Evolutionary conservation across 2,329 filamentous ascomycete genomes (phyloP).

Genomic region (Ceratocystis colombiana): DNA sequence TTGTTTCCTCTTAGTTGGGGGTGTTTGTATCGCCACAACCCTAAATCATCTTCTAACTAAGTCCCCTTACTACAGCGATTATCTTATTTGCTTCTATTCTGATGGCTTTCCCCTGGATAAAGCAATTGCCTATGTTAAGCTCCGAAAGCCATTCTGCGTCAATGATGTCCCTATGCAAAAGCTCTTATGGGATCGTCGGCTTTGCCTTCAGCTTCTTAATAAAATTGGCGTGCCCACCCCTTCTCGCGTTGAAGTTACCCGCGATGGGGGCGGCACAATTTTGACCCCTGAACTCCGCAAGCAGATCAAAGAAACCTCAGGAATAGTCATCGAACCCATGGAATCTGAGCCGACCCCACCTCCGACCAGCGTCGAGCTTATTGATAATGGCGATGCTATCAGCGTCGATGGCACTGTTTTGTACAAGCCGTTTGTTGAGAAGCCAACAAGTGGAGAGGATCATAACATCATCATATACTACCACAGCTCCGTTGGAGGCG

Average conservation of each 20-base stretch:
- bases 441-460: slow-evolving; percentile 95
- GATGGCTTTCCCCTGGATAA: slow-evolving; percentile 96
- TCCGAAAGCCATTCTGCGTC: slow-evolving; percentile 91
- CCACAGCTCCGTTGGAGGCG: slow-evolving; percentile 73
- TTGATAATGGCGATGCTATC: slow-evolving; percentile 83
- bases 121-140: slow-evolving; percentile 86
- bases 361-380: slow-evolving; percentile 65
- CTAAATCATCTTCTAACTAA: not conserved
- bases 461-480: slow-evolving; percentile 99
- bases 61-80: slow-evolving; percentile 49
- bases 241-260: slow-evolving; percentile 75
- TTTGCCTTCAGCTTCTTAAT: slow-evolving; percentile 81
- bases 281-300: slow-evolving; percentile 70
- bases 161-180: slow-evolving; percentile 98
- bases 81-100: slow-evolving; percentile 95
- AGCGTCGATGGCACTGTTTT: slow-evolving; percentile 74
- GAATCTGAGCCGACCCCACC: slow-evolving; percentile 34
- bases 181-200: slow-evolving; percentile 85
- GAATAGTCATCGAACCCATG: slow-evolving; percentile 52
- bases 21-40: not conserved
- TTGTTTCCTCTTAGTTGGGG: not conserved
- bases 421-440: slow-evolving; percentile 93
- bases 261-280: slow-evolving; percentile 77
- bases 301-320: slow-evolving; percentile 69
- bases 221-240: slow-evolving; percentile 84